These are phyloP conservation scores for Rhynchosporium graminicola DNA, from an alignment of 2,329 filamentous ascomycete species.

Conservation along the genomic window DNA sequence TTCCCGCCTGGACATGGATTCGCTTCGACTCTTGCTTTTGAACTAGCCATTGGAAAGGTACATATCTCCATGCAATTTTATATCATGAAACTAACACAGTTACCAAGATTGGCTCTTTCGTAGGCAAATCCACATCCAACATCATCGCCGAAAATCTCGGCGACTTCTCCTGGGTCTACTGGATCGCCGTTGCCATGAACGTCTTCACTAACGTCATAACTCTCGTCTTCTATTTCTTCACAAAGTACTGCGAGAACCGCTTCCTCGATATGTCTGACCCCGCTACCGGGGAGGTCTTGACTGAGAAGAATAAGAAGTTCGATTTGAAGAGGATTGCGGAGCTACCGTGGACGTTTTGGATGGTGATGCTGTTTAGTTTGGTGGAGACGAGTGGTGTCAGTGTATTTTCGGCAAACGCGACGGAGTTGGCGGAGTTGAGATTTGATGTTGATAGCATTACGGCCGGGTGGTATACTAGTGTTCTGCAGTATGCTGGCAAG, in stretches of 20 bases:
- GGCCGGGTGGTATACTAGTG: conserved; percentile 62
- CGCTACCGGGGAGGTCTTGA: conserved; percentile 60
- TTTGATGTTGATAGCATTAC: conserved; percentile 56
- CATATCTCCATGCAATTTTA: neutral
- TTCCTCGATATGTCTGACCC: conserved; percentile 52
- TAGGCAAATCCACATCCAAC: conserved; percentile 61
- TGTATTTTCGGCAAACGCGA: conserved; percentile 59
- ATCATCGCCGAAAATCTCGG: conserved; percentile 58
- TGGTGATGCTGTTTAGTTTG: conserved; percentile 54
- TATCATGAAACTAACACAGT: neutral
- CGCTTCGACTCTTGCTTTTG: conserved; percentile 60
- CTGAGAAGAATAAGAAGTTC: conserved; percentile 59
- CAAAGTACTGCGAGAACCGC: conserved; percentile 49
- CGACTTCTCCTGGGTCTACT: conserved; percentile 63
- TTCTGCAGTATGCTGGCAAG: conserved; percentile 53
- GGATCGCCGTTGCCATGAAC: conserved; percentile 64
- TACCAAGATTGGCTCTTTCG: conserved; percentile 55
- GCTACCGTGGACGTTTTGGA: conserved; percentile 62
- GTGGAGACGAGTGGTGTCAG: conserved; percentile 59
- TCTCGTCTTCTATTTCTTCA: conserved; percentile 56
- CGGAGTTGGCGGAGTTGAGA: conserved; percentile 60
- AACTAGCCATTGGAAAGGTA: conserved; percentile 58
- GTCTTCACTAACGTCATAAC: conserved; percentile 61
- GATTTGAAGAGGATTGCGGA: conserved; percentile 56
- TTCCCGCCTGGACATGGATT: conserved; percentile 63